Evolutionary conservation across 495 filamentous ascomycete species (phyloP).

Genomic region (Neurospora sp.): DNA sequence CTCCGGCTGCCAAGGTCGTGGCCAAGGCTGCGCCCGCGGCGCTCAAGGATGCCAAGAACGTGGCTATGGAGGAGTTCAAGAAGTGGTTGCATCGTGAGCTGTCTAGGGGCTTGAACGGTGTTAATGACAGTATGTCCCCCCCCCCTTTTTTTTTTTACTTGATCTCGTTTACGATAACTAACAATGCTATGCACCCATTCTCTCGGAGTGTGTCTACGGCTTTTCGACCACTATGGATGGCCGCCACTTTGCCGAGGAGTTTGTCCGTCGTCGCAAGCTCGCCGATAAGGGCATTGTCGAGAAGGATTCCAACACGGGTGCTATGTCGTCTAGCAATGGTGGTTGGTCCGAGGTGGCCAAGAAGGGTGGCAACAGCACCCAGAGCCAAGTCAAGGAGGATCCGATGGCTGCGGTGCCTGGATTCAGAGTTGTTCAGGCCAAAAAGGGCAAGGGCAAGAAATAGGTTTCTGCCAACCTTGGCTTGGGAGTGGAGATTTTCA

Average conservation of each 20-base stretch:
- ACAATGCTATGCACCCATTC: slow-evolving; percentile 47
- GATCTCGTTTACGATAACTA: not conserved
- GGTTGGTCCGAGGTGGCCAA: slow-evolving; percentile 98
- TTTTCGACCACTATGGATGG: slow-evolving; percentile 80
- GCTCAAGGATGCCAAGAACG: slow-evolving; percentile 41
- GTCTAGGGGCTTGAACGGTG: slow-evolving; percentile 38
- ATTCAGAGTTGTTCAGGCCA: slow-evolving; percentile 82
- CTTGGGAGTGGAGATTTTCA: not conserved
- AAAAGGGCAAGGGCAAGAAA: slow-evolving; percentile 72
- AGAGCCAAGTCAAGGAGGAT: slow-evolving; percentile 30
- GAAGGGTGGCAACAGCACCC: slow-evolving; percentile 45
- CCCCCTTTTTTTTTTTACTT: not conserved
- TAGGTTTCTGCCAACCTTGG: not conserved
- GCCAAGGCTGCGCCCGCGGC: slow-evolving; percentile 19
- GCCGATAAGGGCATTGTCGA: slow-evolving; percentile 81
- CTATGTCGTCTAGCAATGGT: slow-evolving; percentile 41
- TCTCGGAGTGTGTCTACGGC: slow-evolving; percentile 80
- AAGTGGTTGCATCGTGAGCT: slow-evolving; percentile 82
- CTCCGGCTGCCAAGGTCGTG: slow-evolving; percentile 24
- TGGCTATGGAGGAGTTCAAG: slow-evolving; percentile 73
- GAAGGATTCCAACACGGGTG: slow-evolving; percentile 36
- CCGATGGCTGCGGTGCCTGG: slow-evolving; percentile 37
- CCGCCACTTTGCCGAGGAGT: slow-evolving; percentile 88
- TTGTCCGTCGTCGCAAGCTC: slow-evolving; percentile 80
- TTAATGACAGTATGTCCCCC: slow-evolving; percentile 35